Base-by-base conservation (phyloP, 208 protist genomes). In the Acanthamoeba sp. region DNA sequence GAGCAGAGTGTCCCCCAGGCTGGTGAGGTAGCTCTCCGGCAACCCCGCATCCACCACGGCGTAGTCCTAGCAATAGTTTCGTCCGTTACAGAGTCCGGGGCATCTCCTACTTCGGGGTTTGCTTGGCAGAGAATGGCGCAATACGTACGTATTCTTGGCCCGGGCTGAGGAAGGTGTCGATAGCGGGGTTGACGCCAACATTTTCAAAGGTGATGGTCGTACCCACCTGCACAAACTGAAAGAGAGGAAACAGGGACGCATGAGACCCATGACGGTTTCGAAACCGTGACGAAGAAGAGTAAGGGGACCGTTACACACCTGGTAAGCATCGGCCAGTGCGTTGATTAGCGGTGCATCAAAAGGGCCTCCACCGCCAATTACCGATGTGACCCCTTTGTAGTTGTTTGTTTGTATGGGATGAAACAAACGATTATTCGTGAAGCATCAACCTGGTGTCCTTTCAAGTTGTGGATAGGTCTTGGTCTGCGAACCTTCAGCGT, bases 311-410 rank as follows among this genome's bases (percentile, higher is more conserved):
- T 18, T 66, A 34, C 69, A 50, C 27, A 57, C 76, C 42, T 85
- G 5, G 76, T 85, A 85, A 1, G 76, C 36, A 18, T 85, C 76
- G 3, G 42, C 45, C 2, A 85, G 76, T 1, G 27, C 20, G 76
- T 57, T 20, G 2, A 85, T 50, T 1, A 85, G 45, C 18, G 76
- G 76, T 22, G 76, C 76, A 42, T 85, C 45, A 57, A 85, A 85
- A 0, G 42, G 3, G 20, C 76, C 76, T 57, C 76, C 76, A n/a
- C 76, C 76, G 42, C 76, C 76, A 32, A 42, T 85, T 1, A 85
- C 76, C 45, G 18, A n/a, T 50, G 29, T 36, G 0, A 18, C 76
- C 42, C 42, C 76, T 85, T 6, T 40, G 69, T n/a, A n/a, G n/a
- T n/a, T n/a, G n/a, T n/a, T n/a, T n/a, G n/a, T n/a, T n/a, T n/a